A percentile compares a stretch with the other conserved stretches of the same genome.
phyloP scores from a whole-genome alignment of 1,284 basidiomycete genomes.

The Tilletia setariae region DNA sequence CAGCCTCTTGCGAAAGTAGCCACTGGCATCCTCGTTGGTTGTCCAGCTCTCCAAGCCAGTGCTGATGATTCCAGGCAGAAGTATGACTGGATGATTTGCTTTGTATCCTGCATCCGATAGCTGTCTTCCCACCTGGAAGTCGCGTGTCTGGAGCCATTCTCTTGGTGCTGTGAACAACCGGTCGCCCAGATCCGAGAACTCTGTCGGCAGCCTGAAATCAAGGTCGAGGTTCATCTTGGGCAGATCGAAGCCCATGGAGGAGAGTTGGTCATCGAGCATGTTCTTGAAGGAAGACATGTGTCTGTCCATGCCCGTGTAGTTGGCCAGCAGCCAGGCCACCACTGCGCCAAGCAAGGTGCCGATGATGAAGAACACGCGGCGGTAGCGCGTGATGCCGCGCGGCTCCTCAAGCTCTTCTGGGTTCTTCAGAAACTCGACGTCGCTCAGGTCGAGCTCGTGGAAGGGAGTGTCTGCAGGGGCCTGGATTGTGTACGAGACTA shows the following conservation, averaged over 20 bases:
- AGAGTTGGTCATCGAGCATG: slow-evolving; percentile 44
- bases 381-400: slow-evolving; percentile 37
- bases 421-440: slow-evolving; percentile 37
- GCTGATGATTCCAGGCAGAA: slow-evolving; percentile 50
- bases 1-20: slow-evolving; percentile 49
- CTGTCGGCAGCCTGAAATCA: slow-evolving; percentile 33
- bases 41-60: slow-evolving; percentile 53
- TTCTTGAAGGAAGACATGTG: slow-evolving; percentile 33
- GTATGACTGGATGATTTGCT: slow-evolving; percentile 50
- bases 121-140: slow-evolving; percentile 45
- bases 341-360: slow-evolving; percentile 38
- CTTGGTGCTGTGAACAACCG: slow-evolving; percentile 38
- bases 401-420: slow-evolving; percentile 20
- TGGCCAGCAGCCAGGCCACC: slow-evolving; percentile 32
- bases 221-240: slow-evolving; percentile 34
- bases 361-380: slow-evolving; percentile 40
- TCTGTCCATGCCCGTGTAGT: slow-evolving; percentile 36
- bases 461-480: slow-evolving; percentile 43
- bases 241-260: slow-evolving; percentile 34
- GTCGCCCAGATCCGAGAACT: slow-evolving; percentile 46
- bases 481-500: slow-evolving; percentile 29
- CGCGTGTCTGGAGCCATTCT: slow-evolving; percentile 48
- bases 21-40: slow-evolving; percentile 32
- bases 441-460: slow-evolving; percentile 45
- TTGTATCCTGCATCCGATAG: slow-evolving; percentile 32